Conservation (phyloP, 2,329 filamentous ascomycete genomes). For the Xylariaceae sp. region DNA sequence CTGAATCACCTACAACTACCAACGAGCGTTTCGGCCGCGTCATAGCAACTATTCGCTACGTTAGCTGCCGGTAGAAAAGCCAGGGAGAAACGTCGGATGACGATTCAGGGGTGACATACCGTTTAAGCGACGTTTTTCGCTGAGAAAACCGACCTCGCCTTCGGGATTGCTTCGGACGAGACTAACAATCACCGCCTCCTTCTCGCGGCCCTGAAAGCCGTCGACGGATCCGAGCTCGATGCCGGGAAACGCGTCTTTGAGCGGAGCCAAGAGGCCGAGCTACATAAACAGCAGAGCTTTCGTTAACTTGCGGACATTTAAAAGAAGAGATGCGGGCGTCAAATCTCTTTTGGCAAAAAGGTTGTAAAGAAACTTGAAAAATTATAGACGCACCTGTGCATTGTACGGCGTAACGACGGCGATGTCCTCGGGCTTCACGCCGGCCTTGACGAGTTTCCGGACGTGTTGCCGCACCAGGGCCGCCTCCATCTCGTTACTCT, state of each 20-base stretch:
- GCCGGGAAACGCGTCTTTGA: slow-evolving; percentile 76
- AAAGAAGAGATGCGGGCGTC: too few species aligned
- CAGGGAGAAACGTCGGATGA: neutral
- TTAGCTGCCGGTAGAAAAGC: neutral
- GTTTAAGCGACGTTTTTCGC: slow-evolving; percentile 86
- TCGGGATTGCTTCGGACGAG: slow-evolving; percentile 88
- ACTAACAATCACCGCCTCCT: slow-evolving; percentile 89
- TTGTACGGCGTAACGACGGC: slow-evolving; percentile 96
- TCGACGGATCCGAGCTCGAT: slow-evolving; percentile 96
- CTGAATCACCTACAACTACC: slow-evolving; percentile 87
- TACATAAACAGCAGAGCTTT: slow-evolving; percentile 31
- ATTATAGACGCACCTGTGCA: slow-evolving; percentile 63
- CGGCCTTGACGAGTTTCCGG: slow-evolving; percentile 66
- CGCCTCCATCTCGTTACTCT: slow-evolving; percentile 78
- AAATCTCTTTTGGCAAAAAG: too few species aligned
- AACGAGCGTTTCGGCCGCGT: slow-evolving; percentile 87
- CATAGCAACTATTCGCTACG: slow-evolving; percentile 70
- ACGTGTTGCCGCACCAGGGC: slow-evolving; percentile 76
- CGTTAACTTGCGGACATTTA: too few species aligned
- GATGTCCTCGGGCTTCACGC: slow-evolving; percentile 77
- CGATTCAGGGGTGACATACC: slow-evolving; percentile 55
- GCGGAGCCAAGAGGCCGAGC: slow-evolving; percentile 69
- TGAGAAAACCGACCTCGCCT: slow-evolving; percentile 86
- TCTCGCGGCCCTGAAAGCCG: slow-evolving; percentile 94
- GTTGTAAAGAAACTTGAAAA: too few species aligned